Conservation (phyloP, 75 land plant genomes). For the Pseudotsuga menziesii region DNA sequence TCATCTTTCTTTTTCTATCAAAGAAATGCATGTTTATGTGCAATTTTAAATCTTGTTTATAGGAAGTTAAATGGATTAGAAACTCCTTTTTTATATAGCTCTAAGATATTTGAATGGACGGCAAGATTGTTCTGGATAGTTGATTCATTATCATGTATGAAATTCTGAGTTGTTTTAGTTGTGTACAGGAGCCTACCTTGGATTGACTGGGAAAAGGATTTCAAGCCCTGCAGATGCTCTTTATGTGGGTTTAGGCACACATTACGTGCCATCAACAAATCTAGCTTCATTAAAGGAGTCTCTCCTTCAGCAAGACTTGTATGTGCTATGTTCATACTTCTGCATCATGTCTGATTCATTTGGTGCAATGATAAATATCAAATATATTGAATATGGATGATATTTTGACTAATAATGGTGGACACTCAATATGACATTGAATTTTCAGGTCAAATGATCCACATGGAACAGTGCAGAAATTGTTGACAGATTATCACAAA, state of each 20-base stretch:
- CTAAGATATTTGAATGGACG: not conserved
- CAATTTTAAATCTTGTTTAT: too few species aligned
- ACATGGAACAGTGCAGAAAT: slow-evolving; percentile 38
- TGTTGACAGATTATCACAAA: slow-evolving; percentile 37
- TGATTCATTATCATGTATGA: not conserved
- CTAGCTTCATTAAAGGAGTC: slow-evolving; percentile 58
- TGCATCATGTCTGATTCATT: not conserved
- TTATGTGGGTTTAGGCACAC: slow-evolving; percentile 80
- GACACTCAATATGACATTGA: not conserved
- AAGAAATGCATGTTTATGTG: too few species aligned
- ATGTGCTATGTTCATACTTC: slow-evolving; percentile 15
- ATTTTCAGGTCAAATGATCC: slow-evolving; percentile 69
- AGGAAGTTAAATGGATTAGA: not conserved
- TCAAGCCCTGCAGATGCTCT: slow-evolving; percentile 84
- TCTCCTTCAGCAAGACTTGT: slow-evolving; percentile 58
- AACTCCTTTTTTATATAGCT: not conserved
- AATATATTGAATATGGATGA: not conserved
- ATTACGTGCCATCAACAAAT: slow-evolving; percentile 76
- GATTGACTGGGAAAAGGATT: slow-evolving; percentile 82
- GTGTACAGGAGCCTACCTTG: slow-evolving; percentile 79
- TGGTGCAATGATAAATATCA: not conserved
- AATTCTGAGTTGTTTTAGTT: not conserved
- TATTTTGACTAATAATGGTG: not conserved
- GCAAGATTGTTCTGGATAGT: not conserved
- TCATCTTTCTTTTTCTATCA: too few species aligned